Conservation (phyloP, 129 eudicot genomes). For the Kitagawia praeruptora region DNA sequence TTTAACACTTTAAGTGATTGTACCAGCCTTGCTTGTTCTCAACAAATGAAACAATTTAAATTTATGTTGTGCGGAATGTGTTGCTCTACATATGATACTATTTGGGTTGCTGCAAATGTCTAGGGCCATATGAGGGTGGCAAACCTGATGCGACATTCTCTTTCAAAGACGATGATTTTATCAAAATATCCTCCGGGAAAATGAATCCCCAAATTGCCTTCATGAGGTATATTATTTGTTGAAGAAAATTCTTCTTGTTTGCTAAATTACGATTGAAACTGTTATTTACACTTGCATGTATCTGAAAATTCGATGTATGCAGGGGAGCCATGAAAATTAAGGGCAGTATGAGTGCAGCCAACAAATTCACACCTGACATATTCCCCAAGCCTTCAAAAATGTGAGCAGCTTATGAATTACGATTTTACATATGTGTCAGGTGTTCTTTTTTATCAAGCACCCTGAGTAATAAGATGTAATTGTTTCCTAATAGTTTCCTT, state of each 20-base stretch:
- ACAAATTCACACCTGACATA: conserved; percentile 86
- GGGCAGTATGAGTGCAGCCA: conserved; percentile 95
- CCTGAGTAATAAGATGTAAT: neutral
- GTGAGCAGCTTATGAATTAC: conserved; percentile 35
- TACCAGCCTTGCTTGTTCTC: no score
- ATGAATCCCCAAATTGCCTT: conserved; percentile 98
- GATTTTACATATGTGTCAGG: conserved; percentile 6
- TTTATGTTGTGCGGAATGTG: neutral
- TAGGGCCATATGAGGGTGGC: conserved; percentile 83
- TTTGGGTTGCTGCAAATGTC: neutral
- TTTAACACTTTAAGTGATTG: no score
- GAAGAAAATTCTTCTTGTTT: neutral
- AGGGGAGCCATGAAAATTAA: conserved; percentile 93
- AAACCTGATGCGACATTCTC: conserved; percentile 94
- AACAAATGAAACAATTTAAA: neutral
- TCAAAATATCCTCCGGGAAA: conserved; percentile 74
- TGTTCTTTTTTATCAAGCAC: neutral
- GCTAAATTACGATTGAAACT: neutral
- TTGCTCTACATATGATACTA: no score
- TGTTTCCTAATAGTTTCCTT: neutral
- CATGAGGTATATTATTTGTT: conserved; percentile 54
- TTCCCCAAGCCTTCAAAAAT: conserved; percentile 96
- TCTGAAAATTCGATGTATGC: conserved; percentile 11
- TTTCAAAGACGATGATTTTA: conserved; percentile 77
- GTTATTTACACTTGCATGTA: neutral